phyloP scores from a whole-genome alignment of 1,284 basidiomycete species.

The Cryptococcus sp. region DNA sequence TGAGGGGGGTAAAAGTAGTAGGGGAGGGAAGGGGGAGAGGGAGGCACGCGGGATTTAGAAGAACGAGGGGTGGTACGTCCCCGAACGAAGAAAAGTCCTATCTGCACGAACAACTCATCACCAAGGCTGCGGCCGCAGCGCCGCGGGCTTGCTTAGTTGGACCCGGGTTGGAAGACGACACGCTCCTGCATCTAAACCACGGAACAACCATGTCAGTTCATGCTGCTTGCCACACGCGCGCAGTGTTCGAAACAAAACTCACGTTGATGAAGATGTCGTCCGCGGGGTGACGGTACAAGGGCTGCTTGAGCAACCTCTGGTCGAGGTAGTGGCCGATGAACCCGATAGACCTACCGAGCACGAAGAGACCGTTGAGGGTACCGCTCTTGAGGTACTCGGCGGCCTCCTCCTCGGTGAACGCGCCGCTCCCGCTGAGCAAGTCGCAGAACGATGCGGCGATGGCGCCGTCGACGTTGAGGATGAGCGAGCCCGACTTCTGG shows the following conservation, averaged over 20 bases:
- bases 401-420: conserved; percentile 93
- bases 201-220: not conserved
- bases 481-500: conserved; percentile 91
- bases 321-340: conserved; percentile 64
- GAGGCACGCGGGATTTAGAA: too few relatives aligned
- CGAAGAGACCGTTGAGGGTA: conserved; percentile 87
- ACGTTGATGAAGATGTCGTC: conserved; percentile 32
- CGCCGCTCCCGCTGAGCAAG: conserved; percentile 85
- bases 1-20: too few relatives aligned
- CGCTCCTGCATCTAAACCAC: conserved; percentile 20
- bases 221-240: too few relatives aligned
- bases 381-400: conserved; percentile 88
- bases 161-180: conserved; percentile 28
- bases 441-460: conserved; percentile 98
- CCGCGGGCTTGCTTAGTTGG: conserved; percentile 3
- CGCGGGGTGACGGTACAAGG: conserved; percentile 67
- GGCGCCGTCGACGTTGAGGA: conserved; percentile 95
- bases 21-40: too few relatives aligned
- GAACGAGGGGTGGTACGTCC: too few relatives aligned
- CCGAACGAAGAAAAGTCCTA: not conserved
- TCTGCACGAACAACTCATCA: not conserved
- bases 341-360: conserved; percentile 93
- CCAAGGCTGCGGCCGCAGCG: not conserved
- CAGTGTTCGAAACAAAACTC: not conserved
- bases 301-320: conserved; percentile 90